Percentiles rank a stretch among this genome's conserved stretches.
Evolutionary conservation across 1,139 yeast species (phyloP).

Genomic region (Debaryomycetaceae sp.): DNA sequence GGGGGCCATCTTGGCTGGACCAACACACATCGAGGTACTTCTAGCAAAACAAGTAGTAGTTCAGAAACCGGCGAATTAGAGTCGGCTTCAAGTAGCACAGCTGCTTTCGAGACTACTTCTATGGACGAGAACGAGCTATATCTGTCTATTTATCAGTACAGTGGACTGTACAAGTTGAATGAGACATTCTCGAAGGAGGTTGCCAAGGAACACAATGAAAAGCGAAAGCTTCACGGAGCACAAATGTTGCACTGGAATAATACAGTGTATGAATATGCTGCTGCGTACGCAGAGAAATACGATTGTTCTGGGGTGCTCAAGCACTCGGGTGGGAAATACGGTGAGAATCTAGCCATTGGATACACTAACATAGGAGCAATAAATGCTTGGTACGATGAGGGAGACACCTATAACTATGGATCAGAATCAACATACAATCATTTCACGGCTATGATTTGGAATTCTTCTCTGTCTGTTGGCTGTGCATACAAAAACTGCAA

Average conservation of each 20-base stretch:
- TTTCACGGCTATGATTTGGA: constrained; percentile 44
- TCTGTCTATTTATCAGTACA: constrained; percentile 7
- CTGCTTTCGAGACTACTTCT: not conserved
- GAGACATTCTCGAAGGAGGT: constrained; percentile 23
- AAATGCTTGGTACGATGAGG: constrained; percentile 39
- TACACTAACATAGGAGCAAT: constrained; percentile 28
- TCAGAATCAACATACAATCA: constrained; percentile 30
- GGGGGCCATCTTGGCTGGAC: constrained; percentile 3
- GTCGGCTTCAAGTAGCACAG: not conserved
- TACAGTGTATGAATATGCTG: constrained; percentile 28
- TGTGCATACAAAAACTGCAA: constrained; percentile 42
- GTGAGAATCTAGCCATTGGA: constrained; percentile 41
- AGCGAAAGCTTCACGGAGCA: constrained; percentile 28
- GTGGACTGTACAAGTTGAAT: constrained; percentile 14
- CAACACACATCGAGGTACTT: not conserved
- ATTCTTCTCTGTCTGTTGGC: constrained; percentile 30
- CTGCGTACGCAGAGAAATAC: constrained; percentile 24
- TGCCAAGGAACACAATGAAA: constrained; percentile 25
- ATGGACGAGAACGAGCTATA: not conserved
- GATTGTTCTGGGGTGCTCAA: constrained; percentile 32
- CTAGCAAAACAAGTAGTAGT: not conserved
- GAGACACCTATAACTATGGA: constrained; percentile 23
- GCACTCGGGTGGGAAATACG: constrained; percentile 35
- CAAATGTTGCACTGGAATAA: constrained; percentile 30
- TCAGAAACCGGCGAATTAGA: no score